Percentiles rank a stretch among this genome's conserved stretches.
phyloP scores from a whole-genome alignment of 2,329 filamentous ascomycete species.

The Alternaria sp. region DNA sequence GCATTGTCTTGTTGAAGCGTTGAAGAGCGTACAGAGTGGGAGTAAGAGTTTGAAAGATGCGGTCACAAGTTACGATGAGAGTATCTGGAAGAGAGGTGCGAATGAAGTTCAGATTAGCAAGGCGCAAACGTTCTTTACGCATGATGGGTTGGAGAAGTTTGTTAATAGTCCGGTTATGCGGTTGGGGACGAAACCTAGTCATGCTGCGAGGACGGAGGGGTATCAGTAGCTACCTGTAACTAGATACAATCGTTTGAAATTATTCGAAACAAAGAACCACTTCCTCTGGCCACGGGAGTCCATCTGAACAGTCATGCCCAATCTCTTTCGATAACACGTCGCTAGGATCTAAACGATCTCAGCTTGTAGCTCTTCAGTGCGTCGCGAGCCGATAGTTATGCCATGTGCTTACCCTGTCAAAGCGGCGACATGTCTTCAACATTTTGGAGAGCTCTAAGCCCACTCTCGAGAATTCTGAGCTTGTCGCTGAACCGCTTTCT shows the following conservation, averaged over 20 bases:
- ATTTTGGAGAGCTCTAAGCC: constrained; percentile 13
- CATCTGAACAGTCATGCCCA: no score
- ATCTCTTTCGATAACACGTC: no score
- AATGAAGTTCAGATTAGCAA: constrained; percentile 44
- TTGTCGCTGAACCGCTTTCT: constrained; percentile 19
- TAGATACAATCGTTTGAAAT: no score
- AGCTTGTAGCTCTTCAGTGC: no score
- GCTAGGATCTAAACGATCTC: no score
- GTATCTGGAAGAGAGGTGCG: constrained; percentile 34
- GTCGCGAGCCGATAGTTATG: no score
- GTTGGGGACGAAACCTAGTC: constrained; percentile 38
- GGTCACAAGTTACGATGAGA: constrained; percentile 35
- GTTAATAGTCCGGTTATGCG: constrained; percentile 39
- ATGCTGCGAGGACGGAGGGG: constrained; percentile 36
- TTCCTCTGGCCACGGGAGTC: no score
- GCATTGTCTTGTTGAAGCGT: constrained; percentile 32
- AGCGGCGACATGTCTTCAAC: background rate
- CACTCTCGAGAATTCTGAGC: constrained; percentile 22
- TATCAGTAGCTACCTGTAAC: constrained; percentile 22
- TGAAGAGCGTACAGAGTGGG: constrained; percentile 24
- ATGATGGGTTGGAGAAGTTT: constrained; percentile 39
- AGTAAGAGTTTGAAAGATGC: constrained; percentile 18
- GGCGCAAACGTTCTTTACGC: constrained; percentile 40
- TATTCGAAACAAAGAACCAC: no score
- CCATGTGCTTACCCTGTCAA: no score